Evolutionary conservation across 768 basidiomycete species (phyloP).

Genomic region (Podaxis mareebaensis): DNA sequence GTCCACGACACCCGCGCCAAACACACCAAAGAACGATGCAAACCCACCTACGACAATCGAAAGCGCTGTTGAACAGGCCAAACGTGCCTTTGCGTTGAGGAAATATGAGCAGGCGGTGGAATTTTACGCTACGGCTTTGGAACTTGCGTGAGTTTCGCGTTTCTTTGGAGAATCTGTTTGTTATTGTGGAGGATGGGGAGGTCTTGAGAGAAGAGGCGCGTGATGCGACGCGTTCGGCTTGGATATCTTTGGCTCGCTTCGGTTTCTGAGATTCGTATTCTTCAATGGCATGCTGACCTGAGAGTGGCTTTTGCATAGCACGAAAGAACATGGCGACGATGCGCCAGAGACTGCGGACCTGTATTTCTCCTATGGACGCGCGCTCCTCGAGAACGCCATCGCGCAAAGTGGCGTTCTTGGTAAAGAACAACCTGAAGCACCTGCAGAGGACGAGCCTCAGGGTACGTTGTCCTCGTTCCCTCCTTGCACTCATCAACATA

Average conservation of each 20-base stretch:
- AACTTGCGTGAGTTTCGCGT: slow-evolving; percentile 67
- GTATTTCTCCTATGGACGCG: slow-evolving; percentile 90
- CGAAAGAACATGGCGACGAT: slow-evolving; percentile 74
- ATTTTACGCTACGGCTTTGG: slow-evolving; percentile 81
- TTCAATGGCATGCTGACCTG: slow-evolving; percentile 12
- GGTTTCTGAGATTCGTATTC: slow-evolving; percentile 7
- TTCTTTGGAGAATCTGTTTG: slow-evolving; percentile 15
- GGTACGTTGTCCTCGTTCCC: slow-evolving; percentile 23
- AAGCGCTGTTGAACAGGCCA: slow-evolving; percentile 71
- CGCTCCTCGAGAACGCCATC: slow-evolving; percentile 91
- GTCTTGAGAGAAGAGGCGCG: slow-evolving; percentile 6
- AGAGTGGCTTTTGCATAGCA: slow-evolving; percentile 41
- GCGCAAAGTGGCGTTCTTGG: slow-evolving; percentile 85
- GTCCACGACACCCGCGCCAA: slow-evolving; percentile 23
- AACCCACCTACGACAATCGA: slow-evolving; percentile 41
- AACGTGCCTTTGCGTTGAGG: slow-evolving; percentile 85
- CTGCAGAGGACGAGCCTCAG: slow-evolving; percentile 41
- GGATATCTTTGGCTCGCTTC: slow-evolving; percentile 11
- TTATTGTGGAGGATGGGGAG: neutral
- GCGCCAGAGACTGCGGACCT: slow-evolving; percentile 84
- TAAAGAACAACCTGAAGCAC: slow-evolving; percentile 72
- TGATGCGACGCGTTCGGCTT: slow-evolving; percentile 21
- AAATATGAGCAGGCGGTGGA: slow-evolving; percentile 88
- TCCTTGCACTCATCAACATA: slow-evolving; percentile 3
- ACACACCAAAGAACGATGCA: slow-evolving; percentile 25